Evolutionary conservation across 768 basidiomycete genomes (phyloP).

Genomic region (Suillus subalutaceus): DNA sequence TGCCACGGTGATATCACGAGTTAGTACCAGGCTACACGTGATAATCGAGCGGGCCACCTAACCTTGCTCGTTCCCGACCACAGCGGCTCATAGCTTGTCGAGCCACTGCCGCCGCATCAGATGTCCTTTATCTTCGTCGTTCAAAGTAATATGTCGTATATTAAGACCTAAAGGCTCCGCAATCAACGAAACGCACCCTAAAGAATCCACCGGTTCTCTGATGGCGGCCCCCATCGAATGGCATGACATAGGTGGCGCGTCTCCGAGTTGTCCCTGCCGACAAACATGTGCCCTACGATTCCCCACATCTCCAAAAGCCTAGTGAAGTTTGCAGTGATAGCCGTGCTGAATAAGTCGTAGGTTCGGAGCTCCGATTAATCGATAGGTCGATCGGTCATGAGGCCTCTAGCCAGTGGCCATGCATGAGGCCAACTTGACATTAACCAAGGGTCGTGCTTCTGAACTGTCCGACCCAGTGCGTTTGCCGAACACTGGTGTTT

Average conservation of each 20-base stretch:
- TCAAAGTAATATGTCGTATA: too few species aligned
- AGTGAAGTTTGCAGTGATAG: not conserved
- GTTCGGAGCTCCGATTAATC: not conserved
- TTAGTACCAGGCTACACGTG: not conserved
- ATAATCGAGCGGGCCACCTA: not conserved
- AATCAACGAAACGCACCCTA: not conserved
- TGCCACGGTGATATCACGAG: not conserved
- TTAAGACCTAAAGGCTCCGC: not conserved
- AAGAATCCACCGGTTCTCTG: too few species aligned
- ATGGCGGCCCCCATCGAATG: not conserved
- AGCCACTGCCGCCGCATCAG: not conserved
- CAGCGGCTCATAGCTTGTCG: not conserved
- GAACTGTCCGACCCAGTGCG: not conserved
- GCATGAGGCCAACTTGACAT: not conserved
- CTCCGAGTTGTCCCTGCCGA: not conserved
- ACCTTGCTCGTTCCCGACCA: not conserved
- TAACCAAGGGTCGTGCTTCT: not conserved
- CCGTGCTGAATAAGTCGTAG: not conserved
- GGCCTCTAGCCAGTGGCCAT: not conserved
- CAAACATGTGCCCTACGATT: not conserved
- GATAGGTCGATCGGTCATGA: not conserved
- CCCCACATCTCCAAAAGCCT: not conserved
- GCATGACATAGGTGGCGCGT: not conserved
- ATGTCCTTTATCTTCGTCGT: too few species aligned
- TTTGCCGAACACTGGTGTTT: not conserved